phyloP scores from a whole-genome alignment of 2,329 filamentous ascomycete species.

The Penicillium olsonii region DNA sequence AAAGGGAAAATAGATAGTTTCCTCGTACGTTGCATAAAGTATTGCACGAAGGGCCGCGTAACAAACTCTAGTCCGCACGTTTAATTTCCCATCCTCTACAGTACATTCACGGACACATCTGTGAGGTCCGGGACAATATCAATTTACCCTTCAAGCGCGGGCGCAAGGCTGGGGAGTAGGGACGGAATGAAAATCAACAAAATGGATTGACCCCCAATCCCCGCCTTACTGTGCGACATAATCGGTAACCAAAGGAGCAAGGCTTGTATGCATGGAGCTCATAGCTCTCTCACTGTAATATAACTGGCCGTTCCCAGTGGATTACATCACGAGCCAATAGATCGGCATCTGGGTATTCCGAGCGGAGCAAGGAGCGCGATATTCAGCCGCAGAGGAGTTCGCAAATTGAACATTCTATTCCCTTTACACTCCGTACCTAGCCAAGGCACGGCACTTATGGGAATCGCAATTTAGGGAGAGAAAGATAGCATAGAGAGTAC shows the following conservation, averaged over 20 bases:
- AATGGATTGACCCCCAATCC: neutral
- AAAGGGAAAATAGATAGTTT: too few species aligned
- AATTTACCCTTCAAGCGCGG: neutral
- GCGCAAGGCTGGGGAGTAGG: neutral
- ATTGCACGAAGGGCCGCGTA: too few species aligned
- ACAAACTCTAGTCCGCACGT: too few species aligned
- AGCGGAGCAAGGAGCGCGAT: neutral
- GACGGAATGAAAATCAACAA: neutral
- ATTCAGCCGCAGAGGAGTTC: neutral
- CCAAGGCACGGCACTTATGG: too few species aligned
- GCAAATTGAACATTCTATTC: too few species aligned
- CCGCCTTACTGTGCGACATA: neutral
- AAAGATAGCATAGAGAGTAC: too few species aligned
- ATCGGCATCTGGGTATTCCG: neutral
- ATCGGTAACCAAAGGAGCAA: neutral
- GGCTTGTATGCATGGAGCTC: neutral
- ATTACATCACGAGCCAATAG: neutral
- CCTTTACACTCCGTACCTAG: too few species aligned
- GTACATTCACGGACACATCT: too few species aligned
- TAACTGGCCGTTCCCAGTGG: neutral
- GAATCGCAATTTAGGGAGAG: too few species aligned
- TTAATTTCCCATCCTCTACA: too few species aligned
- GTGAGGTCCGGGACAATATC: too few species aligned
- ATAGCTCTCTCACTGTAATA: neutral
- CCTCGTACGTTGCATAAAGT: too few species aligned